Conservation (phyloP, 345 rosid genomes). For the Gossypium australe region DNA sequence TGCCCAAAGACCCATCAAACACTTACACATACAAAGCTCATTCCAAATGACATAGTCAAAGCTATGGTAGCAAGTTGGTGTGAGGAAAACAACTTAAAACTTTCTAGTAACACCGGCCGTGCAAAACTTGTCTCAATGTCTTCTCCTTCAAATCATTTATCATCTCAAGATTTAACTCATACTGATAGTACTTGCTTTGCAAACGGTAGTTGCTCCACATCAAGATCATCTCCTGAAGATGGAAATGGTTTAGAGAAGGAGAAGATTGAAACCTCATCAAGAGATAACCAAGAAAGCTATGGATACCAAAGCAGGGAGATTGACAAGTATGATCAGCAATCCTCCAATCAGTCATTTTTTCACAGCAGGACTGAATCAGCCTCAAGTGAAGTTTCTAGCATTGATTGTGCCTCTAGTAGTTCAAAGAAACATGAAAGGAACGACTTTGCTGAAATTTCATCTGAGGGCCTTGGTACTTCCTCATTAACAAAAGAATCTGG, state of each 20-base stretch:
- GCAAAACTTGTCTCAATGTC: constrained; percentile 30
- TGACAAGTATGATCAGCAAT: constrained; percentile 42
- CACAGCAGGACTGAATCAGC: constrained; percentile 84
- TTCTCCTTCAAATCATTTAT: constrained; percentile 36
- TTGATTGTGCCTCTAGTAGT: constrained; percentile 45
- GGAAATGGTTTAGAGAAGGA: constrained; percentile 57
- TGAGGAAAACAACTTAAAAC: constrained; percentile 50
- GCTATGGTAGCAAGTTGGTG: constrained; percentile 88
- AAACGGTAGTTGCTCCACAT: constrained; percentile 50
- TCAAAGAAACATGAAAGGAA: constrained; percentile 25
- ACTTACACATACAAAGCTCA: constrained; percentile 67
- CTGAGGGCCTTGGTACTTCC: constrained; percentile 22
- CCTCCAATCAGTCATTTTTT: constrained; percentile 50
- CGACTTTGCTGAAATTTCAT: constrained; percentile 27
- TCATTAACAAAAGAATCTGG: constrained; percentile 34
- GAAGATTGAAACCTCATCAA: constrained; percentile 42
- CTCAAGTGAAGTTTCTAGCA: constrained; percentile 63
- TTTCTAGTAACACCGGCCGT: constrained; percentile 27
- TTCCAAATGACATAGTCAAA: constrained; percentile 87
- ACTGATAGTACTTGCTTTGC: constrained; percentile 47
- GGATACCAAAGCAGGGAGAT: constrained; percentile 34
- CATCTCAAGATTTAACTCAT: constrained; percentile 42
- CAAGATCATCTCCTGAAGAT: constrained; percentile 55
- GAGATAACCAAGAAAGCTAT: constrained; percentile 38
- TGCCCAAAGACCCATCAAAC: constrained; percentile 80